A percentile compares a stretch with the other conserved stretches of the same genome.
phyloP scores from a whole-genome alignment of 257 asterid species.

The Hygrophila difformis region DNA sequence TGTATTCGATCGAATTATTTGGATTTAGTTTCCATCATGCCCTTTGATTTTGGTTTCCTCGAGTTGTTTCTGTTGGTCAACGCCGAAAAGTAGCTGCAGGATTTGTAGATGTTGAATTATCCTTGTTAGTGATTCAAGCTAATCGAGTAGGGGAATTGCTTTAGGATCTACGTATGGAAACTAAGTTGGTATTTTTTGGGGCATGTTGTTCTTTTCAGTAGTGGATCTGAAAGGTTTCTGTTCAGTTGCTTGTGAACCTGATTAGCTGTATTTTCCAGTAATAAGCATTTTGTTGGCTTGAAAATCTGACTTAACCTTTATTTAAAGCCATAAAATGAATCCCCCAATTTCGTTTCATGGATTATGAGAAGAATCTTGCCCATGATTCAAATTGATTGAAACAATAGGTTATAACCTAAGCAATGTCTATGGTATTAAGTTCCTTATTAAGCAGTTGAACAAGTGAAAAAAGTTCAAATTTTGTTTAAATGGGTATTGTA shows the following conservation, averaged over 20 bases:
- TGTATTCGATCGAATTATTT: conserved; percentile 6
- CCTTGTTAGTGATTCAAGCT: background rate
- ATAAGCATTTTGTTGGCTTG: no score
- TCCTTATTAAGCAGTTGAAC: background rate
- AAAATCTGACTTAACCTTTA: no score
- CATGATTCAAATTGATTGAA: background rate
- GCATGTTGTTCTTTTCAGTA: background rate
- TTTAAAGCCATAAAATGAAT: background rate
- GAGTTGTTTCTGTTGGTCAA: conserved; percentile 11
- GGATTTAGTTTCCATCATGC: conserved; percentile 10
- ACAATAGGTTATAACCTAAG: background rate
- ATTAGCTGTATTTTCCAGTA: no score
- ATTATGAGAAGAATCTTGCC: background rate
- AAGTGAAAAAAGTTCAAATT: background rate
- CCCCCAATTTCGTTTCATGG: background rate
- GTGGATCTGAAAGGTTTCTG: background rate
- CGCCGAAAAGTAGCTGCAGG: background rate
- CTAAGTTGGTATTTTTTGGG: background rate
- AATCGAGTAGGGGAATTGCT: background rate
- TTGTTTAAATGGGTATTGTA: background rate
- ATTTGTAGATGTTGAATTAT: background rate
- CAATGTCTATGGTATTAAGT: background rate
- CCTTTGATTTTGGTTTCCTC: conserved; percentile 1
- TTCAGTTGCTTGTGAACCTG: no score
- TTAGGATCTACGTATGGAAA: conserved; percentile 1